phyloP scores from a whole-genome alignment of 768 basidiomycete species.

The Mrakia frigida region DNA sequence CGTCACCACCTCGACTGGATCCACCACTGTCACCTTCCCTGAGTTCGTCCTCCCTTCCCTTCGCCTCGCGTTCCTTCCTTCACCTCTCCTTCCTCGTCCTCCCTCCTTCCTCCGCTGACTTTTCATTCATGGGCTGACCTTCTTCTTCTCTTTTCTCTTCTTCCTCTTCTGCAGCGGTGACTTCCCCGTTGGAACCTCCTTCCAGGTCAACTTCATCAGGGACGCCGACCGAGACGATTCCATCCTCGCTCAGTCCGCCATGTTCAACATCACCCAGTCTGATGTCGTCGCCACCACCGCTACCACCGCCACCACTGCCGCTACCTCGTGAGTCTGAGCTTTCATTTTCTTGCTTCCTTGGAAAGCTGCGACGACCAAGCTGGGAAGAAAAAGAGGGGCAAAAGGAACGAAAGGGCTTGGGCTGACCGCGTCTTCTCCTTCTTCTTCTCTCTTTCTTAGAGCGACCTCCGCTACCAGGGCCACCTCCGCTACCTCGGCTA shows the following conservation, averaged over 20 bases:
- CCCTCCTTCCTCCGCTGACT: no score
- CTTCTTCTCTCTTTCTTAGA: neutral
- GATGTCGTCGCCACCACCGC: constrained; percentile 38
- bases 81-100: neutral
- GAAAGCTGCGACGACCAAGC: no score
- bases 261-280: constrained; percentile 53
- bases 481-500: neutral
- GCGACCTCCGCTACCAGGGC: neutral
- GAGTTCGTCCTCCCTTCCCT: constrained; percentile 33
- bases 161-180: neutral
- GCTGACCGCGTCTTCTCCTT: neutral
- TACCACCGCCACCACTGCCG: constrained; percentile 43
- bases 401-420: neutral
- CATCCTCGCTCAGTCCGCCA: constrained; percentile 65
- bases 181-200: constrained; percentile 42
- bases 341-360: neutral
- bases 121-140: neutral
- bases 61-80: constrained; percentile 55
- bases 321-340: constrained; percentile 16
- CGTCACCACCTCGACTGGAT: constrained; percentile 52
- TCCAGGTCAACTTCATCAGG: constrained; percentile 67
- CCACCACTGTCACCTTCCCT: constrained; percentile 52
- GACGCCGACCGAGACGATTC: constrained; percentile 49
- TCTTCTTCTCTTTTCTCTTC: neutral
- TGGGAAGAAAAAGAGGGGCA: neutral